These are phyloP conservation scores for Aulographum hederae DNA, from an alignment of 2,329 filamentous ascomycete species.

Conservation along the genomic window DNA sequence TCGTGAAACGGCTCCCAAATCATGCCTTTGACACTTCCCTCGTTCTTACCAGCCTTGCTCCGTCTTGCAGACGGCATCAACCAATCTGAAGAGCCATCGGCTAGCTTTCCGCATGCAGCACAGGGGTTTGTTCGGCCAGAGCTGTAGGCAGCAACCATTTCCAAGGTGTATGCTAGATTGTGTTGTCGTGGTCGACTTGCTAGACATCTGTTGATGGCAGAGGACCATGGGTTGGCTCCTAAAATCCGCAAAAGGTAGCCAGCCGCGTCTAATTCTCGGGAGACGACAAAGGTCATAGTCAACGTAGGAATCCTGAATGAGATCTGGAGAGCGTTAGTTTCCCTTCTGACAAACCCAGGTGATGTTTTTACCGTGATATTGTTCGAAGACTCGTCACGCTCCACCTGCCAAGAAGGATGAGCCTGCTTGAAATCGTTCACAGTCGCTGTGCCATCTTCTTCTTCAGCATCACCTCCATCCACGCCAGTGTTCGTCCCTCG, in stretches of 20 bases:
- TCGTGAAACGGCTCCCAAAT: conserved; percentile 4
- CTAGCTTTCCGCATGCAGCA: conserved; percentile 3
- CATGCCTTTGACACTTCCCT: neutral
- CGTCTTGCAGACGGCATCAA: conserved; percentile 1
- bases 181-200: conserved; percentile 1
- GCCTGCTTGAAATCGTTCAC: neutral
- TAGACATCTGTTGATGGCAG: conserved; percentile 4
- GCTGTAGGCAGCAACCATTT: conserved; percentile 5
- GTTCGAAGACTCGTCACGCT: neutral
- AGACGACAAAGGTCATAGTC: conserved; percentile 3
- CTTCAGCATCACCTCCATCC: neutral
- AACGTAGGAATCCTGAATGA: no score
- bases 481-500: conserved; percentile 1
- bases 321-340: no score
- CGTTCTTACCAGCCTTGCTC: conserved; percentile 1
- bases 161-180: conserved; percentile 3
- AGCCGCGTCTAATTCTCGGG: neutral
- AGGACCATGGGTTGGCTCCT: neutral
- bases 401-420: neutral
- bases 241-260: conserved; percentile 1
- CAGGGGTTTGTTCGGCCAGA: conserved; percentile 1
- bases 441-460: conserved; percentile 1
- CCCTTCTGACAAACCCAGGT: neutral
- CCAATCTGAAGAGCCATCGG: conserved; percentile 1
- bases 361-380: neutral